Percentiles rank a stretch among this genome's conserved stretches.
Evolutionary conservation across 2,329 filamentous ascomycete genomes (phyloP).

Genomic region (Thermothelomyces thermophilus): DNA sequence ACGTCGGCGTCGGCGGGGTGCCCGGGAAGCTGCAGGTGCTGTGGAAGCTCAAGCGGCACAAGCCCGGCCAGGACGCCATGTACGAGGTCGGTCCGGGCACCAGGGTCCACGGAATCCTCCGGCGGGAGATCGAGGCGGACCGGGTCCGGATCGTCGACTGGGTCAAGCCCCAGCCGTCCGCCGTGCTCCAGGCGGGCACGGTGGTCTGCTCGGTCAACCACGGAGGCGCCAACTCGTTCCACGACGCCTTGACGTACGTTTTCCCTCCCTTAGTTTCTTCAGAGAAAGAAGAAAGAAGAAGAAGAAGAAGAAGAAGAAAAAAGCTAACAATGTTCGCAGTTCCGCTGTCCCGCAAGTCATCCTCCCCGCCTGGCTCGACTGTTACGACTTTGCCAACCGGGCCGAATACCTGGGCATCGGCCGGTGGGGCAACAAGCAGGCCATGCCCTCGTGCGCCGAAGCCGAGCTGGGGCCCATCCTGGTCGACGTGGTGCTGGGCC

Average conservation of each 20-base stretch:
- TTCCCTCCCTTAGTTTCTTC: neutral
- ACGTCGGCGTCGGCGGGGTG: neutral
- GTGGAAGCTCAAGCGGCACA: constrained; percentile 31
- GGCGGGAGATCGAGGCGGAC: constrained; percentile 25
- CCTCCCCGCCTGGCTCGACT: constrained; percentile 40
- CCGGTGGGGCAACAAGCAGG: constrained; percentile 23
- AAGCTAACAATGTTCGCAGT: constrained; percentile 24
- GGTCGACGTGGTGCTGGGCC: constrained; percentile 14
- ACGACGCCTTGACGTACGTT: constrained; percentile 33
- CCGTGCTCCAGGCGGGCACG: constrained; percentile 33
- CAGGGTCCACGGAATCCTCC: constrained; percentile 22
- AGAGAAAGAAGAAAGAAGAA: neutral
- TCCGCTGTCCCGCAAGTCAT: constrained; percentile 40
- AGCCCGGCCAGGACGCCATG: neutral
- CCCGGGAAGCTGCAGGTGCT: constrained; percentile 30
- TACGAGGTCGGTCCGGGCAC: constrained; percentile 2
- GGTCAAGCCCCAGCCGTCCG: constrained; percentile 34
- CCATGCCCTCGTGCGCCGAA: constrained; percentile 17
- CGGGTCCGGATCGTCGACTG: constrained; percentile 35
- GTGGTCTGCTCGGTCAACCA: constrained; percentile 39
- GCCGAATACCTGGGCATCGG: constrained; percentile 40
- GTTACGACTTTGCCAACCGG: constrained; percentile 40
- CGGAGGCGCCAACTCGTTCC: constrained; percentile 41
- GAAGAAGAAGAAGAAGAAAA: neutral
- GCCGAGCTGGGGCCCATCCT: constrained; percentile 18